Evolutionary conservation across 2,329 filamentous ascomycete genomes (phyloP), one percentile per base, ranked within the genome.

Genomic region (Aspergillus amoenus): DNA sequence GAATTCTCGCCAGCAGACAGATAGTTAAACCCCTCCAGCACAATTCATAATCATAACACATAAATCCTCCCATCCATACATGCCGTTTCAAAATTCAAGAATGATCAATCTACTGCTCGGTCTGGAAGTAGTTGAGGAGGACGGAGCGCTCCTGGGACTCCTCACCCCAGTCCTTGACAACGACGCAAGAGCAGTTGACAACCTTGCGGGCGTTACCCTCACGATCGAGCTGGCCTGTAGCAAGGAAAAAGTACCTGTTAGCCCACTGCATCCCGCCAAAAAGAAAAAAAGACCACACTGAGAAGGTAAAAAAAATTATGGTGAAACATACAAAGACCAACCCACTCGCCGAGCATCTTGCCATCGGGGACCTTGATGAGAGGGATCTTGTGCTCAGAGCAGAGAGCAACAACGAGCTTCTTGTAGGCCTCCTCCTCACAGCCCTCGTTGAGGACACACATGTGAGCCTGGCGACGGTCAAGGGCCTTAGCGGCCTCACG

Each of bases 341-440:
- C 93, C 94, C 94, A 99, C 86, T 99, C 94, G 84, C 94, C 94
- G 74, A 99, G 85, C 87, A 97, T 91, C 89, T 99, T 99, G 81
- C 94, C 94, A 81, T 99, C 94, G 70, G 93, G 93, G 66, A 99
- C 94, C 91, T 99, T 97, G 88, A 99, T 99, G 74, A 99, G 84
- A 68, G 94, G 94, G 75, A 99, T 99, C 88, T 97, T 97, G 86
- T 99, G 94, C 88, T 99, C 94, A 66, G 89, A 91, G 90, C 94
- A 99, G 62, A 99, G 90, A 64, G 94, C 94, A 71, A 97, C 90
- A 73, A 99, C 93, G 68, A 99, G 88, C 90, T 99, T 99, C 92
- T 99, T 99, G 88, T 99, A 99, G 70, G 94, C 93, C 83, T 99
- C 94, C 88, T 99, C 94, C 85, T 99, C 94, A 86, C 94, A 99